Conservation (phyloP, 106 monocot species). For the Narthecium ossifragum region DNA sequence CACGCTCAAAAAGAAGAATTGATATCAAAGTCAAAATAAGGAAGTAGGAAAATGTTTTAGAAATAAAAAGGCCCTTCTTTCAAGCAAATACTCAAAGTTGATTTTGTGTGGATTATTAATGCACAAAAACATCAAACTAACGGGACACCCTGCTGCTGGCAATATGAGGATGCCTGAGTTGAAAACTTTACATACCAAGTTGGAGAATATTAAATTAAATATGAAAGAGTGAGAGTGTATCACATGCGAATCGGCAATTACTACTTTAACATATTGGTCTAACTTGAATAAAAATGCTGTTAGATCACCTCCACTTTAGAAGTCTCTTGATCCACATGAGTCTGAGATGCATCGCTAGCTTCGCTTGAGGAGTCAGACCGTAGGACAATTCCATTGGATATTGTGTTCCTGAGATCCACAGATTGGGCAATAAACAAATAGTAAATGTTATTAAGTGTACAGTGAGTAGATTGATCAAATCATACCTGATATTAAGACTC, state of each 20-base stretch:
- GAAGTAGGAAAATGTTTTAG: neutral
- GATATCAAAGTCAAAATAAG: neutral
- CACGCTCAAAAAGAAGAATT: neutral
- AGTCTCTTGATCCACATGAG: constrained; percentile 7
- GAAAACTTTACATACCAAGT: no score
- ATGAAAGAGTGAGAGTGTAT: no score
- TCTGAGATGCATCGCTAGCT: constrained; percentile 14
- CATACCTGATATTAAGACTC: constrained; percentile 46
- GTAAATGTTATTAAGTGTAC: neutral
- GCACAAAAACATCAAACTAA: no score
- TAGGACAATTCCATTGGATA: constrained; percentile 52
- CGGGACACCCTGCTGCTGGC: no score
- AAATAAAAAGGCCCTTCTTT: neutral
- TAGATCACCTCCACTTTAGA: constrained; percentile 45
- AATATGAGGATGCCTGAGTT: no score
- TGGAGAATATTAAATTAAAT: no score
- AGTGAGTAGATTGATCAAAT: constrained; percentile 1
- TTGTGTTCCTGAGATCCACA: constrained; percentile 31
- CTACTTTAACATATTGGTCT: no score
- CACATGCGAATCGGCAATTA: no score
- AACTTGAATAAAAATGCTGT: constrained; percentile 9
- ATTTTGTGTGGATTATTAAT: no score
- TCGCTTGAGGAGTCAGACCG: constrained; percentile 12
- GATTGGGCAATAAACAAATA: constrained; percentile 1
- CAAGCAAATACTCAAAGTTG: no score